These are phyloP conservation scores for Curvularia verruculosa DNA, from an alignment of 2,329 filamentous ascomycete species.

Conservation along the genomic window DNA sequence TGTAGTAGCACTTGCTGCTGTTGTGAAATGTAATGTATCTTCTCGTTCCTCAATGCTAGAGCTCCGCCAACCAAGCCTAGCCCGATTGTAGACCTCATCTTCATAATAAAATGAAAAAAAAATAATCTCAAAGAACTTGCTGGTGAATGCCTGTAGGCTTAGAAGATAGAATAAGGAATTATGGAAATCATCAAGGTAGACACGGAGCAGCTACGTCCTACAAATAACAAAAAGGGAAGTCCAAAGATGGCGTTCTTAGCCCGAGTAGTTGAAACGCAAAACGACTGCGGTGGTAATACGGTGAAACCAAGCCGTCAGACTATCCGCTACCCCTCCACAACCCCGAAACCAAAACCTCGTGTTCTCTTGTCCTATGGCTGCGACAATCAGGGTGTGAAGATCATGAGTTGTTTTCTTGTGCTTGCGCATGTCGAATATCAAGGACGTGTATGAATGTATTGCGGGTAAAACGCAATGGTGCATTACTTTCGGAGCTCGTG, in stretches of 20 bases:
- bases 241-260: not conserved
- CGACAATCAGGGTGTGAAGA: slow-evolving; percentile 2
- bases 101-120: slow-evolving; percentile 1
- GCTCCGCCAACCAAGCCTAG: slow-evolving; percentile 32
- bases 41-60: slow-evolving; percentile 28
- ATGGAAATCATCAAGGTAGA: not conserved
- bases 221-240: not conserved
- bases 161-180: not conserved
- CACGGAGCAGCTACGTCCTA: not conserved
- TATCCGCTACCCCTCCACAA: slow-evolving; percentile 5
- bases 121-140: not conserved
- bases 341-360: not conserved
- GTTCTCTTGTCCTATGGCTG: not conserved
- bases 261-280: slow-evolving; percentile 29
- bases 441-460: not conserved
- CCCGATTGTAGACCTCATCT: slow-evolving; percentile 30
- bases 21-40: slow-evolving; percentile 29
- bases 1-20: slow-evolving; percentile 29
- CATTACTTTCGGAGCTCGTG: not conserved
- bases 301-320: slow-evolving; percentile 32
- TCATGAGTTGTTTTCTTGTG: not conserved
- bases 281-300: slow-evolving; percentile 23
- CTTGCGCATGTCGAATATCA: not conserved
- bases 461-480: not conserved
- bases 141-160: not conserved